These are phyloP conservation scores for Phytophthora aleatoria DNA, from an alignment of 352 stramenopile species.

Conservation along the genomic window DNA sequence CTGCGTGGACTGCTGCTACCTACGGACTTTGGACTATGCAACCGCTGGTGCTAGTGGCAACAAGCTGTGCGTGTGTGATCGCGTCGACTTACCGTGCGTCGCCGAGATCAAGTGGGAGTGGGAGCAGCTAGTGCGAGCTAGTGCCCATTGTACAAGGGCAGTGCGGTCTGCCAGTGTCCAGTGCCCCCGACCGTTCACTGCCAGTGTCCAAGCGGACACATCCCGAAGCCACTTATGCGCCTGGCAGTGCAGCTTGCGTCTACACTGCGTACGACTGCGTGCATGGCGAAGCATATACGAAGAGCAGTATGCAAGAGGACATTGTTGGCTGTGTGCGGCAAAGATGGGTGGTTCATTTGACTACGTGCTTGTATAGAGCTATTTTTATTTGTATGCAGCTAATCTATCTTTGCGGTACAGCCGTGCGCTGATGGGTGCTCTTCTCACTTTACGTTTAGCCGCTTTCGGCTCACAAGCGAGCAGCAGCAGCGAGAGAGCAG, in stretches of 20 bases:
- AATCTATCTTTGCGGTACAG: background rate
- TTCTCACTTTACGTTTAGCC: background rate
- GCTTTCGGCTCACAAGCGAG: background rate
- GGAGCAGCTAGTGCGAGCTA: too few species aligned
- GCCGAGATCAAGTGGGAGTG: too few species aligned
- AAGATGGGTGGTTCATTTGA: background rate
- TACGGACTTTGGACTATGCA: too few species aligned
- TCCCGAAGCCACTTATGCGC: background rate
- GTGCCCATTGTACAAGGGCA: background rate
- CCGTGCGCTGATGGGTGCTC: background rate
- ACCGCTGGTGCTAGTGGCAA: too few species aligned
- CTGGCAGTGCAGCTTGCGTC: background rate
- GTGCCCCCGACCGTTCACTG: background rate
- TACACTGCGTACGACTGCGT: slow-evolving; percentile 3
- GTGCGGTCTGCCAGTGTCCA: background rate
- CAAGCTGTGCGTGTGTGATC: too few species aligned
- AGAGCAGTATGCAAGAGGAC: background rate
- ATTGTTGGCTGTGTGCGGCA: background rate
- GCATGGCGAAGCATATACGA: background rate
- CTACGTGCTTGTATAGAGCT: background rate
- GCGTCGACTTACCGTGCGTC: too few species aligned
- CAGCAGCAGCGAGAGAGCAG: background rate
- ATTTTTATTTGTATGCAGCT: background rate
- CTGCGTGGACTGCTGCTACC: too few species aligned
- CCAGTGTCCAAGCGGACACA: background rate